Base-by-base conservation (phyloP, 768 basidiomycete species). In the Daedaleopsis nitida region DNA sequence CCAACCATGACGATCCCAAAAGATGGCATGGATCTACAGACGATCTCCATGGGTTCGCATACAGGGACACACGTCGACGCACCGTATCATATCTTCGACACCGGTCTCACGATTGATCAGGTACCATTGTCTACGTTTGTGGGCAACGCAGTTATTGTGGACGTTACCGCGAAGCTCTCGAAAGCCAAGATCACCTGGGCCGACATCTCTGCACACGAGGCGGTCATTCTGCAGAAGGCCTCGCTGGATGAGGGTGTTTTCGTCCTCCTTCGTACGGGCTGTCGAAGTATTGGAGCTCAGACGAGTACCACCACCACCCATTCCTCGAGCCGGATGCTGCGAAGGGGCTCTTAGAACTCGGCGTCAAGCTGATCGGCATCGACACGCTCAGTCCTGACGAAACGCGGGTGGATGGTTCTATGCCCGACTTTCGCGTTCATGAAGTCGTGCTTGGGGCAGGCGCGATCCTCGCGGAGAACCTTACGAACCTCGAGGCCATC, bases 151-250 rank as follows among this genome's bases (percentile, higher is more conserved):
- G 73, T 99, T 5, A 88, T 98, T 57, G 96, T 97, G 2, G 97
- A 98, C 11, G 89, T 98, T 27, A 96, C 96, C 17, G 96, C 95
- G 27, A 98, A 98, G 71, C 82, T 99, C n/a, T 96, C 94, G 0
- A 97, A 99, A 75, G 96, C 96, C 9, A 79, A 85, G 63, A 85
- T 85, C 70, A 84, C 84, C 66, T 69, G 78, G 0, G 76, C 79
- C 65, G 70, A 76, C 52, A 69, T 76, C 72, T 0, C 64, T 27
- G 94, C 95, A 2, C 88, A 95, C 34, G 89, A 87, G 12, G 92
- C 97, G 23, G 78, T 68, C 57, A 75, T 85, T 65, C 64, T 45
- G 7, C 44, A 34, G 9, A 47, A 58, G 37, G 60, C 60, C n/a
- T 10, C 49, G 24, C 62, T 38, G 63, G 65, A 32, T 9, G 32